Percentiles rank a stretch among this genome's conserved stretches.
Evolutionary conservation across 2,329 filamentous ascomycete genomes (phyloP).

Genomic region (Colletotrichum godetiae): DNA sequence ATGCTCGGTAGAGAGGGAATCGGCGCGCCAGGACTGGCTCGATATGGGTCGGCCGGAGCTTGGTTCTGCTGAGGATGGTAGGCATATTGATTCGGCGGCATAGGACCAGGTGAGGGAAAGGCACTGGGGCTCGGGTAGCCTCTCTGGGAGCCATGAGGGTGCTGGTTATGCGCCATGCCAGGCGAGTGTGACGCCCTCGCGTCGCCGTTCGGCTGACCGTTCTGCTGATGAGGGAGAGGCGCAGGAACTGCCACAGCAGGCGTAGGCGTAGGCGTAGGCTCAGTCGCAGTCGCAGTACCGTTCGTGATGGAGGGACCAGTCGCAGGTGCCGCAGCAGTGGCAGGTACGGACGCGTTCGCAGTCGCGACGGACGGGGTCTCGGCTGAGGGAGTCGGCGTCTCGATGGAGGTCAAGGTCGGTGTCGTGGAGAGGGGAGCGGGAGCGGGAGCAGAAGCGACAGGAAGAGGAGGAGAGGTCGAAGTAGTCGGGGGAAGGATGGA

Average conservation of each 20-base stretch:
- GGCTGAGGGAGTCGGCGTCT: constrained; percentile 24
- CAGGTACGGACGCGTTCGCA: constrained; percentile 13
- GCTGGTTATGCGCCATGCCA: constrained; percentile 38
- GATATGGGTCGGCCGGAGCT: constrained; percentile 49
- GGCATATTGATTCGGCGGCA: constrained; percentile 31
- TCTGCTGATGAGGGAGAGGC: neutral
- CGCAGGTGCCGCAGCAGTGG: neutral
- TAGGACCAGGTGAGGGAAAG: constrained; percentile 27
- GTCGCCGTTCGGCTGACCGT: constrained; percentile 35
- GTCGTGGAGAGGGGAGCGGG: constrained; percentile 10
- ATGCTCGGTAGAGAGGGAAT: constrained; percentile 54
- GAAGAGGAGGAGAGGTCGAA: constrained; percentile 22
- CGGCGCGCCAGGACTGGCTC: constrained; percentile 44
- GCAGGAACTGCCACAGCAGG: neutral
- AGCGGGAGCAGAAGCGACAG: neutral
- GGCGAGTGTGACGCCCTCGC: constrained; percentile 36
- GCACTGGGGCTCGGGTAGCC: constrained; percentile 36
- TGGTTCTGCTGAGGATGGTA: constrained; percentile 38
- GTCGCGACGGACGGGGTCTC: constrained; percentile 17
- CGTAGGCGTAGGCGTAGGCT: constrained; percentile 3
- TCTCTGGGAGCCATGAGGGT: constrained; percentile 34
- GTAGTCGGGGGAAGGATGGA: constrained; percentile 26
- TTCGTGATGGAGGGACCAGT: neutral
- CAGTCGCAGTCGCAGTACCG: neutral
- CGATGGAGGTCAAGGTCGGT: constrained; percentile 14